phyloP scores from a whole-genome alignment of 1,284 basidiomycete species.

The Papiliotrema fonsecae region DNA sequence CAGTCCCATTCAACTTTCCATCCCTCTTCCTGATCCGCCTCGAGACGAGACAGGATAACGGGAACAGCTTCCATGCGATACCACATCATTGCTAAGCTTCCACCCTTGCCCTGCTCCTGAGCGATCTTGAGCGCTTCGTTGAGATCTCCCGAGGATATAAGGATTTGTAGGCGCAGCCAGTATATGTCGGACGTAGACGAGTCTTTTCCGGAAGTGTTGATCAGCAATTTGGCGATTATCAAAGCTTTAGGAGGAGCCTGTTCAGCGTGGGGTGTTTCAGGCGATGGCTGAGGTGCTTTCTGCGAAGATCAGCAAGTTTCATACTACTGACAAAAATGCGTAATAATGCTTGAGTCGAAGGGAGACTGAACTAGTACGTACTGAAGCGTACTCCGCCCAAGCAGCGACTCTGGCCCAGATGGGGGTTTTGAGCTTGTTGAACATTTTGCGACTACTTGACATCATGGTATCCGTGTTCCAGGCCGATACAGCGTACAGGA shows the following conservation, averaged over 20 bases:
- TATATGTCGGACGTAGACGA: constrained; percentile 26
- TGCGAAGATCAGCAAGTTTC: constrained; percentile 1
- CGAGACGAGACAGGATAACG: constrained; percentile 9
- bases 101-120: constrained; percentile 17
- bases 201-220: constrained; percentile 19
- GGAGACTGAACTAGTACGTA: constrained; percentile 8
- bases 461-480: constrained; percentile 27
- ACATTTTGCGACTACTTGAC: constrained; percentile 33
- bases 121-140: constrained; percentile 17
- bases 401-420: constrained; percentile 38
- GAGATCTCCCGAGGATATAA: constrained; percentile 15
- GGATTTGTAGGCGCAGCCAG: constrained; percentile 38
- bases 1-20: constrained; percentile 22
- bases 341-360: neutral
- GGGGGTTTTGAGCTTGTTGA: constrained; percentile 28
- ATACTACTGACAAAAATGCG: neutral
- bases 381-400: constrained; percentile 31
- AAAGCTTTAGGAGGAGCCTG: constrained; percentile 15
- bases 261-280: constrained; percentile 12
- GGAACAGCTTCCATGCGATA: constrained; percentile 25
- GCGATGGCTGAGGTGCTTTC: constrained; percentile 10
- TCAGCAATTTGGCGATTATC: constrained; percentile 22
- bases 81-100: constrained; percentile 27
- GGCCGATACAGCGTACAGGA: constrained; percentile 26
- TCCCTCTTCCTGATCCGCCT: constrained; percentile 9